These are phyloP conservation scores for Globisporangium cederbergense DNA, from an alignment of 352 stramenopile genomes.

Conservation along the genomic window DNA sequence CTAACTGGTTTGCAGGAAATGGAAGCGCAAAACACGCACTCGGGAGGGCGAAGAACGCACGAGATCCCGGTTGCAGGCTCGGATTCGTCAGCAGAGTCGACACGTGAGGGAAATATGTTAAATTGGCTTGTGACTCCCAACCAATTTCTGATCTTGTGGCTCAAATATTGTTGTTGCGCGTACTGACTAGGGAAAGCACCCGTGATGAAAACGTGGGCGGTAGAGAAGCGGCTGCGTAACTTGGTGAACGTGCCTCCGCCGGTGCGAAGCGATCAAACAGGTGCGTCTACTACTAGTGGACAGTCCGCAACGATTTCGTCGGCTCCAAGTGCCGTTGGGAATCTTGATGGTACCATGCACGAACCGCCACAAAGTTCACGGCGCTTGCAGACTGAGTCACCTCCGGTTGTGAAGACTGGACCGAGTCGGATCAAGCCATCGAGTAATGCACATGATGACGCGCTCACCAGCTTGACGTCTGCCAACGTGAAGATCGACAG, in stretches of 20 bases:
- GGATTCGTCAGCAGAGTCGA: neutral
- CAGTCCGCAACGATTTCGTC: conserved; percentile 10
- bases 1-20: conserved; percentile 39
- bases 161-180: neutral
- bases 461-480: conserved; percentile 7
- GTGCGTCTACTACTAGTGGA: neutral
- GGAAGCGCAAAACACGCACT: conserved; percentile 56
- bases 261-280: conserved; percentile 20
- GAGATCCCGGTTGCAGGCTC: neutral
- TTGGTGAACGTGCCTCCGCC: conserved; percentile 39
- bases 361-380: neutral
- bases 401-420: neutral
- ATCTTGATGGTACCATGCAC: conserved; percentile 9
- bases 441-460: conserved; percentile 4
- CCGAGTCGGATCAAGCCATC: neutral
- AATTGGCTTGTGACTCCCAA: neutral
- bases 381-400: neutral
- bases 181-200: conserved; percentile 14
- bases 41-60: neutral
- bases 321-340: conserved; percentile 2
- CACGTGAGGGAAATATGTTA: neutral
- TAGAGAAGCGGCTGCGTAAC: conserved; percentile 49
- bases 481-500: conserved; percentile 10
- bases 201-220: conserved; percentile 49
- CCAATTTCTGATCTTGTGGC: neutral